A percentile compares a stretch with the other conserved stretches of the same genome.
phyloP scores from a whole-genome alignment of 169 alveolate species.

The Eimeria maxima region DNA sequence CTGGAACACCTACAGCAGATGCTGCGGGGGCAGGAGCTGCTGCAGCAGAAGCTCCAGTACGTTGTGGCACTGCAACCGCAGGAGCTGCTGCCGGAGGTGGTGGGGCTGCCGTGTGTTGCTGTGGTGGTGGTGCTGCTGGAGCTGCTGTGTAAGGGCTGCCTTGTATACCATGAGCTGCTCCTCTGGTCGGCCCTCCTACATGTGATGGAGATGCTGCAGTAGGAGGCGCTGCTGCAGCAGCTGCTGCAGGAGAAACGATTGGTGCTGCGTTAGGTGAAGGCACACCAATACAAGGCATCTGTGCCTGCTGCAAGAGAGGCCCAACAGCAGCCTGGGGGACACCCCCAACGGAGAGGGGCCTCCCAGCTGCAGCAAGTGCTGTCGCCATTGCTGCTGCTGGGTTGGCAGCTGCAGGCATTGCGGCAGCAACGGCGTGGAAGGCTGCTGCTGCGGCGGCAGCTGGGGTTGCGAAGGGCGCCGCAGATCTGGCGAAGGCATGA shows the following conservation, averaged over 20 bases:
- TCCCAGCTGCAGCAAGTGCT: conserved; percentile 71
- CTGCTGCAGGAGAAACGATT: neutral
- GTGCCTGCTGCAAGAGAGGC: neutral
- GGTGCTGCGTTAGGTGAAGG: neutral
- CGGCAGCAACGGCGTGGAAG: conserved; percentile 64
- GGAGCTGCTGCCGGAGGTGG: neutral
- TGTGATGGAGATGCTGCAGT: neutral
- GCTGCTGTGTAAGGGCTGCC: conserved; percentile 19
- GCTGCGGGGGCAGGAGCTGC: conserved; percentile 47
- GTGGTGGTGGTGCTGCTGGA: neutral
- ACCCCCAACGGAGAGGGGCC: conserved; percentile 44
- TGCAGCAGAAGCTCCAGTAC: neutral
- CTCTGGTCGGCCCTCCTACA: neutral
- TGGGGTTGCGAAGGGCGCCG: conserved; percentile 24
- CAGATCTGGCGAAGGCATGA: conserved; percentile 9
- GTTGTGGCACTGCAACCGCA: neutral
- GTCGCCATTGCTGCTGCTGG: conserved; percentile 73
- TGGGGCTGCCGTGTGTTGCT: neutral
- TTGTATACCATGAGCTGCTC: neutral
- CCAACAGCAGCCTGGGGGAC: neutral
- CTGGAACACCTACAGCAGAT: neutral
- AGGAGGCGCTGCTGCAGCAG: neutral
- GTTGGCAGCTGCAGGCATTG: conserved; percentile 69
- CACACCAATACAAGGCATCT: neutral
- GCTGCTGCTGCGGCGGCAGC: conserved; percentile 78